Conservation (phyloP, 164 flowering plant genomes). For the Nelumbo lutea region DNA sequence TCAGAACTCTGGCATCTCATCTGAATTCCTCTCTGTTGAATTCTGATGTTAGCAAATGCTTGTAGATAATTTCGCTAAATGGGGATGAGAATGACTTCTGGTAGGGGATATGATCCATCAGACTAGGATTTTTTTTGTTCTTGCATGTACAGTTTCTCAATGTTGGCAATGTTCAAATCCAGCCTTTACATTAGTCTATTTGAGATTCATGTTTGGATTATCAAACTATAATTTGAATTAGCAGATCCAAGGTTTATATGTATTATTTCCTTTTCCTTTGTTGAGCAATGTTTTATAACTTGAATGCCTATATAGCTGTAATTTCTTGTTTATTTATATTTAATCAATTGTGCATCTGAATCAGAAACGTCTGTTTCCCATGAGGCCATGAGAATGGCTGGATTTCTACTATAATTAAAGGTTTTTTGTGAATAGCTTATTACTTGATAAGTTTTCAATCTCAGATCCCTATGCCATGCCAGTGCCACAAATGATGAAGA, state of each 20-base stretch:
- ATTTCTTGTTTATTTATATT: background rate
- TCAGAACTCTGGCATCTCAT: too few relatives aligned
- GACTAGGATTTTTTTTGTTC: too few relatives aligned
- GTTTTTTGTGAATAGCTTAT: background rate
- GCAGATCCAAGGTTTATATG: background rate
- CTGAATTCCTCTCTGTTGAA: too few relatives aligned
- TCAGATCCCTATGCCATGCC: constrained; percentile 38
- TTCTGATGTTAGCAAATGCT: too few relatives aligned
- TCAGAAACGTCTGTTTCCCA: background rate
- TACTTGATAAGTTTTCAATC: constrained; percentile 2
- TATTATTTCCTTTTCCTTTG: background rate
- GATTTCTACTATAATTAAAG: constrained; percentile 1
- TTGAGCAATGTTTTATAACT: background rate
- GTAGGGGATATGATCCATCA: too few relatives aligned
- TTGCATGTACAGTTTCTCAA: too few relatives aligned
- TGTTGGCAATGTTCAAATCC: too few relatives aligned
- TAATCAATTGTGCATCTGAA: background rate
- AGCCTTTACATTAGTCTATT: background rate
- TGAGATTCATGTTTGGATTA: background rate
- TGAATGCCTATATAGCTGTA: background rate
- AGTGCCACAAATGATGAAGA: constrained; percentile 63
- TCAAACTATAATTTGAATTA: background rate
- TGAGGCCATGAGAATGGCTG: background rate
- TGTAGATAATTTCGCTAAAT: too few relatives aligned
- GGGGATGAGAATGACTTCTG: too few relatives aligned